Evolutionary conservation across 2,329 filamentous ascomycete genomes (phyloP), one percentile per base, ranked within the genome.

Genomic region (Phaeophleospora eucalypticola): DNA sequence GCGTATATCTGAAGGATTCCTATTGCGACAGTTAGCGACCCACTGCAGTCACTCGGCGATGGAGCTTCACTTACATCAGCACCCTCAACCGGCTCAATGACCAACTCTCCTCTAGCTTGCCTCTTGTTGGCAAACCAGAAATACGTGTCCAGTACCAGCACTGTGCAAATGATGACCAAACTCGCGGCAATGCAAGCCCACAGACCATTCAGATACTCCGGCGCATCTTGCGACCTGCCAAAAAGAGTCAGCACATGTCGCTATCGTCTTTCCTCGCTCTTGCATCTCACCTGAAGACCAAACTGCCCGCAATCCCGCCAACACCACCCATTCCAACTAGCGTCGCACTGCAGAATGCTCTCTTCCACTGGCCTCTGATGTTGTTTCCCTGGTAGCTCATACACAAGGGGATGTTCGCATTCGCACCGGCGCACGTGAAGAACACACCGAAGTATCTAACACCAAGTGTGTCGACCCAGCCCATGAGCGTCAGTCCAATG

Each of bases 321-420:
- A 56, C 52, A n/a, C 53, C 53, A n/a, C 86, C 86, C 49, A 87
- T 81, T 1, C 83, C 84, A 3, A 93, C 84, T 2, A 90, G 76
- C 0, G 82, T 84, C 1, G 87, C 85, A 53, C 80, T 84, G 67
- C 81, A 84, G 58, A 91, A 84, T 0, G 87, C 24, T 29, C 24
- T 12, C 12, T 29, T 29, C 24, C 24, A 29, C 12, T 29, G 24
- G 7, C 24, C 24, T 12, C 43, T 86, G 82, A 93, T 85, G 66
- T 93, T 94, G 69, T 90, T 93, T 29, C 86, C 86, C 71, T 90
- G 87, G 68, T 88, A 91, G 0, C 85, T 77, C 73, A 93, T 81
- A 43, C 79, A 73, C 1, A 81, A 75, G 0, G 88, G 87, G 10
- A 90, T 76, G 62, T 91, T 93, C 51, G 82, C 79, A 66, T 89